These are phyloP conservation scores for Jatropha curcas DNA, from an alignment of 345 rosid species.

Conservation along the genomic window DNA sequence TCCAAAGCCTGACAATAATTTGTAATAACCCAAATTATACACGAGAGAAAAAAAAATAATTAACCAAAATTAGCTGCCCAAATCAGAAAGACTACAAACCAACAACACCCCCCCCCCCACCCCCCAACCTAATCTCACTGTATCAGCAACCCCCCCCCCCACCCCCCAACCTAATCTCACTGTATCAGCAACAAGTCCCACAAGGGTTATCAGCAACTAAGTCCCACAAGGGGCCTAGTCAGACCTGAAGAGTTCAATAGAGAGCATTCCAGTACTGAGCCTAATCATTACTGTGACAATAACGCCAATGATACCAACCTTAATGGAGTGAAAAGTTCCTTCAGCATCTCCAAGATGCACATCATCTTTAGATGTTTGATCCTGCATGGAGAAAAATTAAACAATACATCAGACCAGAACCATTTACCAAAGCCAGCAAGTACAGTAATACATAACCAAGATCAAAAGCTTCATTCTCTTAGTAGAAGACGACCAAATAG, in stretches of 20 bases:
- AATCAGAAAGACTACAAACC: no score
- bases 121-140: conserved; percentile 14
- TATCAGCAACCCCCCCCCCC: no score
- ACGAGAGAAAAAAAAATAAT: no score
- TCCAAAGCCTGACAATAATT: no score
- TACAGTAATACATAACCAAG: no score
- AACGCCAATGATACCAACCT: conserved; percentile 53
- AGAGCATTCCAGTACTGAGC: neutral
- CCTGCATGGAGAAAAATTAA: conserved; percentile 41
- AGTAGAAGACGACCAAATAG: neutral
- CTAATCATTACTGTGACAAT: neutral
- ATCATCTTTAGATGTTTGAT: conserved; percentile 60
- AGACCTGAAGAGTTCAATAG: neutral
- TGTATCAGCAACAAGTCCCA: conserved; percentile 20
- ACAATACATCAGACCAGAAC: conserved; percentile 6
- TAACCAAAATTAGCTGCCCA: no score
- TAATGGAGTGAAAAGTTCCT: conserved; percentile 72
- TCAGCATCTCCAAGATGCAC: conserved; percentile 67
- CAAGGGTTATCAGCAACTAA: no score
- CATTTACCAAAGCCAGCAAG: no score
- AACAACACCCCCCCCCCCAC: no score
- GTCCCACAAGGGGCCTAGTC: conserved; percentile 13
- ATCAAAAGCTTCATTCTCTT: neutral
- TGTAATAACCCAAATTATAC: no score
- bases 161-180: conserved; percentile 10